A percentile compares a stretch with the other conserved stretches of the same genome.
Evolutionary conservation across 2,329 filamentous ascomycete genomes (phyloP).

Genomic region (Hyphodiscus sp.): DNA sequence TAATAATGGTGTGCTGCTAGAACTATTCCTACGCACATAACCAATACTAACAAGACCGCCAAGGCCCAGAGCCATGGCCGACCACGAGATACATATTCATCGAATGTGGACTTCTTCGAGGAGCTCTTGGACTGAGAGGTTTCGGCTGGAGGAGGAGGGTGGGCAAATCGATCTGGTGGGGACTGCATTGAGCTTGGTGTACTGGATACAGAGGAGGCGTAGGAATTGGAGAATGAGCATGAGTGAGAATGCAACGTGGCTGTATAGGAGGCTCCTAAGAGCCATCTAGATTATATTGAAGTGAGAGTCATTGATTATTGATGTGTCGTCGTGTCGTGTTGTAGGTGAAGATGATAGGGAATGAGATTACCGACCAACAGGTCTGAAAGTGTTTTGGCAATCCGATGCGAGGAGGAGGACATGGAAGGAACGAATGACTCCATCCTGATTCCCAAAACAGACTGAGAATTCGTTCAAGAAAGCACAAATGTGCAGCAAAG

Average conservation of each 20-base stretch:
- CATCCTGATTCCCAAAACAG: neutral
- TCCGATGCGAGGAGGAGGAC: neutral
- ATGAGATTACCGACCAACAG: neutral
- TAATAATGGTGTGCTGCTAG: conserved; percentile 23
- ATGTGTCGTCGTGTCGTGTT: neutral
- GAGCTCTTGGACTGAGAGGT: conserved; percentile 12
- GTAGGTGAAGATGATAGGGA: neutral
- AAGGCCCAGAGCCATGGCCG: conserved; percentile 14
- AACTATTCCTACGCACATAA: conserved; percentile 21
- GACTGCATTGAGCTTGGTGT: conserved; percentile 14
- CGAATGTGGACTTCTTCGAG: conserved; percentile 1
- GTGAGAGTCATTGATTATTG: neutral
- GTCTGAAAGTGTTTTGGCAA: neutral
- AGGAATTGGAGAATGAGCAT: conserved; percentile 10
- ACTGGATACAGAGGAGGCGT: conserved; percentile 3
- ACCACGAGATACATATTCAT: conserved; percentile 9
- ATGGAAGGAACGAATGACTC: neutral
- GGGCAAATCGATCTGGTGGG: conserved; percentile 4
- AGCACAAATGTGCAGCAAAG: neutral
- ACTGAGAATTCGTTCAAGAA: neutral
- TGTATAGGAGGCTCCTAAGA: conserved; percentile 10
- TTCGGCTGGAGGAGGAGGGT: conserved; percentile 1
- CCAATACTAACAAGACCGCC: conserved; percentile 11
- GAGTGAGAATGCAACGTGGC: conserved; percentile 10
- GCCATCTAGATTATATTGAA: conserved; percentile 13